A percentile compares a stretch with the other conserved stretches of the same genome.
phyloP scores from a whole-genome alignment of 148 eudicot species.

The Persicaria maculosa region DNA sequence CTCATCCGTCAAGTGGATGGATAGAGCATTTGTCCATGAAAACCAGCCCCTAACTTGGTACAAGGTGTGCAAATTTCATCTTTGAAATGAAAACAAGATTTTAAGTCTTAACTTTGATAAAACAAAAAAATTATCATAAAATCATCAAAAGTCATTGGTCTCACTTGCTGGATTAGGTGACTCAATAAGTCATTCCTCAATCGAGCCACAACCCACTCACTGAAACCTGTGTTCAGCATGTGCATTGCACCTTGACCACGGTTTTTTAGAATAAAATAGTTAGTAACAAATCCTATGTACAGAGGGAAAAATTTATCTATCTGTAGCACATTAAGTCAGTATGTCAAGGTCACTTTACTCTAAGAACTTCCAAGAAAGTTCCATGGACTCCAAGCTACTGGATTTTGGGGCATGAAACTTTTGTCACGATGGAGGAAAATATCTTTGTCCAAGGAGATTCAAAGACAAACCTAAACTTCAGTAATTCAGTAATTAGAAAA shows the following conservation, averaged over 20 bases:
- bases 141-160: too few species aligned
- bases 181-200: too few species aligned
- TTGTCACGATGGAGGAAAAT: conserved; percentile 79
- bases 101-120: background rate
- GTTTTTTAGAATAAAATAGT: too few species aligned
- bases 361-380: conserved; percentile 69
- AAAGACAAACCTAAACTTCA: background rate
- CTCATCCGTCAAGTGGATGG: conserved; percentile 74
- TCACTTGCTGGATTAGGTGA: too few species aligned
- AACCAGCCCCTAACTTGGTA: conserved; percentile 77
- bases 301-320: conserved; percentile 19
- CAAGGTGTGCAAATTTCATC: conserved; percentile 35
- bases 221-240: too few species aligned
- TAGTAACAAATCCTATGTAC: too few species aligned
- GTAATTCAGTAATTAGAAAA: background rate
- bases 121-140: too few species aligned
- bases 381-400: conserved; percentile 96
- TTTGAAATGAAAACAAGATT: background rate
- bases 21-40: conserved; percentile 41
- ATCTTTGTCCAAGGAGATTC: conserved; percentile 55
- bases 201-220: too few species aligned
- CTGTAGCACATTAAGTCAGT: conserved; percentile 98
- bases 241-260: too few species aligned
- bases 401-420: conserved; percentile 72
- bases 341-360: conserved; percentile 70